These are phyloP conservation scores for Andrographis paniculata DNA, from an alignment of 305 asterid species.

Conservation along the genomic window DNA sequence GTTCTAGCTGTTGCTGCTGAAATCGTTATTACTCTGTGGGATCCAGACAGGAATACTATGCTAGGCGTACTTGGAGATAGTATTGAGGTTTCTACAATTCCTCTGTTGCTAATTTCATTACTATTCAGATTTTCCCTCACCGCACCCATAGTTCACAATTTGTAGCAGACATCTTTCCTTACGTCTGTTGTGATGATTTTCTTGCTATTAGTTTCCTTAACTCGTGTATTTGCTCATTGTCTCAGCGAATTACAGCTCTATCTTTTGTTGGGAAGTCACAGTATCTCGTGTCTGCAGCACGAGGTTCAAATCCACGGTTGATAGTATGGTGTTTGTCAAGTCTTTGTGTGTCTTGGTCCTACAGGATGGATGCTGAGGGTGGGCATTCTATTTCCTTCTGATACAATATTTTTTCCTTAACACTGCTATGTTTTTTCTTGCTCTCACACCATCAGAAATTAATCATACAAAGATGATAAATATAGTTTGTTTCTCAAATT, in stretches of 20 bases:
- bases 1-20: slow-evolving; percentile 93
- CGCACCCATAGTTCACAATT: neutral
- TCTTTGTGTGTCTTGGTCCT: slow-evolving; percentile 59
- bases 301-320: slow-evolving; percentile 56
- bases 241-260: slow-evolving; percentile 58
- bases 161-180: too few species aligned
- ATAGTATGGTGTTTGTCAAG: slow-evolving; percentile 71
- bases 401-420: neutral
- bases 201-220: neutral
- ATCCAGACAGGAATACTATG: slow-evolving; percentile 70
- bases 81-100: slow-evolving; percentile 45
- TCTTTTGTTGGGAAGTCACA: slow-evolving; percentile 74
- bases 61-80: slow-evolving; percentile 80
- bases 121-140: slow-evolving; percentile 2
- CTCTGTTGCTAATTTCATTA: slow-evolving; percentile 4
- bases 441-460: neutral
- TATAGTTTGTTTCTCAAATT: too few species aligned
- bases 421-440: neutral
- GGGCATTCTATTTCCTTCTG: slow-evolving; percentile 11
- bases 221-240: slow-evolving; percentile 11
- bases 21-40: slow-evolving; percentile 83
- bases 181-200: neutral
- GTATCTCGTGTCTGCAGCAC: slow-evolving; percentile 72
- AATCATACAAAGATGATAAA: too few species aligned
- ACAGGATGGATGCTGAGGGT: slow-evolving; percentile 77